phyloP scores from a whole-genome alignment of 1,284 basidiomycete species.

The Malassezia psittaci region DNA sequence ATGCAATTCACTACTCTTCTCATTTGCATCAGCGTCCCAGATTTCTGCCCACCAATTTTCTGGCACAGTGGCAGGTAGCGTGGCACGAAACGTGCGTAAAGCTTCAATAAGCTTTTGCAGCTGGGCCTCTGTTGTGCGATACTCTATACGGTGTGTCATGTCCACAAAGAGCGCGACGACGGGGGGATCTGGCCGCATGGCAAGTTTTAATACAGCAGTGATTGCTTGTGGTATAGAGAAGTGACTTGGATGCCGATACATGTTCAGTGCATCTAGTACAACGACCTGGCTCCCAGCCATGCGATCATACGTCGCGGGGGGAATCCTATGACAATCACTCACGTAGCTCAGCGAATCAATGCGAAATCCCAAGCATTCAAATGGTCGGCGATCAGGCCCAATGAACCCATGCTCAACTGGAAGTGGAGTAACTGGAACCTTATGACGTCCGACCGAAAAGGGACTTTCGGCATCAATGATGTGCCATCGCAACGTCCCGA shows the following conservation, averaged over 20 bases:
- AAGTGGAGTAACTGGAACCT: slow-evolving; percentile 25
- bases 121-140: slow-evolving; percentile 17
- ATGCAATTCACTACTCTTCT: neutral
- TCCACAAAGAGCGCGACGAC: slow-evolving; percentile 35
- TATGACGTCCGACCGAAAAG: slow-evolving; percentile 15
- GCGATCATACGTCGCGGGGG: slow-evolving; percentile 18
- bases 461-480: slow-evolving; percentile 27
- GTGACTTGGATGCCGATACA: slow-evolving; percentile 33
- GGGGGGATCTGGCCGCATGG: slow-evolving; percentile 16
- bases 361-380: slow-evolving; percentile 37
- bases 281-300: slow-evolving; percentile 28
- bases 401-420: slow-evolving; percentile 34
- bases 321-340: slow-evolving; percentile 37
- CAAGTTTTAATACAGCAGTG: slow-evolving; percentile 11
- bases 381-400: slow-evolving; percentile 19
- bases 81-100: slow-evolving; percentile 5
- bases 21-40: slow-evolving; percentile 31
- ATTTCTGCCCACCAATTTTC: slow-evolving; percentile 26
- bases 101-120: slow-evolving; percentile 22
- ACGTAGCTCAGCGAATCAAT: slow-evolving; percentile 40
- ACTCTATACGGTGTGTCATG: slow-evolving; percentile 37
- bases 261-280: slow-evolving; percentile 39
- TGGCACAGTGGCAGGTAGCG: neutral
- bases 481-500: slow-evolving; percentile 39
- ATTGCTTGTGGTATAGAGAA: slow-evolving; percentile 40